Percentiles rank a stretch among this genome's conserved stretches.
Evolutionary conservation across 495 filamentous ascomycete species (phyloP).

Genomic region (Rusavskia elegans): DNA sequence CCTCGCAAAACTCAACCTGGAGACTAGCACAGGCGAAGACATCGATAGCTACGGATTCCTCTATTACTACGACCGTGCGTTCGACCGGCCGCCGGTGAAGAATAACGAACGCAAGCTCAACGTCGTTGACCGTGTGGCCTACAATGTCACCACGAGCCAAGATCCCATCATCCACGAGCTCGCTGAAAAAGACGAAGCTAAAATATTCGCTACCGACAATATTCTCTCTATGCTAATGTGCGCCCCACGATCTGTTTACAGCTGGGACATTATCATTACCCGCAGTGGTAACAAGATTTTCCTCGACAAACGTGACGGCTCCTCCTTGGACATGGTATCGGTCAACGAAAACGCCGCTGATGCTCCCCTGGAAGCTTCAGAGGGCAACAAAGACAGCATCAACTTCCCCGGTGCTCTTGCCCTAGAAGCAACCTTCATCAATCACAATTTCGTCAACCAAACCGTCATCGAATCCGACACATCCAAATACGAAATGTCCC

Average conservation of each 20-base stretch:
- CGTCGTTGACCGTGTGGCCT: conserved; percentile 79
- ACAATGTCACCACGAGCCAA: conserved; percentile 91
- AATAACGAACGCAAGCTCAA: conserved; percentile 70
- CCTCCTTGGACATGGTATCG: conserved; percentile 87
- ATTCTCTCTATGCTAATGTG: conserved; percentile 99
- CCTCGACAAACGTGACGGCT: conserved; percentile 92
- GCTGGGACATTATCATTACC: conserved; percentile 91
- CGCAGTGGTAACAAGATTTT: conserved; percentile 89
- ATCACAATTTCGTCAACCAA: conserved; percentile 96
- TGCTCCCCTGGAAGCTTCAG: conserved; percentile 75
- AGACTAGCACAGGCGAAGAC: conserved; percentile 87
- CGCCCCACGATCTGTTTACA: conserved; percentile 83
- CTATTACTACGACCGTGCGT: conserved; percentile 89
- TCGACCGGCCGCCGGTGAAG: conserved; percentile 86
- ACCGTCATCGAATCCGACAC: conserved; percentile 67
- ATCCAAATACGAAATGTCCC: conserved; percentile 60
- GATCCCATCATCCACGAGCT: conserved; percentile 96
- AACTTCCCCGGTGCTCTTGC: conserved; percentile 83
- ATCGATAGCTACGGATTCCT: conserved; percentile 91
- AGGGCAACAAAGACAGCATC: conserved; percentile 86
- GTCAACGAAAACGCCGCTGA: conserved; percentile 99
- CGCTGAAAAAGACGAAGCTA: conserved; percentile 90
- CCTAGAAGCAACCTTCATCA: conserved; percentile 97
- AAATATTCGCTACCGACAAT: conserved; percentile 91
- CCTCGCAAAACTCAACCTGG: conserved; percentile 84